Conservation (phyloP, 495 filamentous ascomycete species). For the Clavariopsis aquatica region DNA sequence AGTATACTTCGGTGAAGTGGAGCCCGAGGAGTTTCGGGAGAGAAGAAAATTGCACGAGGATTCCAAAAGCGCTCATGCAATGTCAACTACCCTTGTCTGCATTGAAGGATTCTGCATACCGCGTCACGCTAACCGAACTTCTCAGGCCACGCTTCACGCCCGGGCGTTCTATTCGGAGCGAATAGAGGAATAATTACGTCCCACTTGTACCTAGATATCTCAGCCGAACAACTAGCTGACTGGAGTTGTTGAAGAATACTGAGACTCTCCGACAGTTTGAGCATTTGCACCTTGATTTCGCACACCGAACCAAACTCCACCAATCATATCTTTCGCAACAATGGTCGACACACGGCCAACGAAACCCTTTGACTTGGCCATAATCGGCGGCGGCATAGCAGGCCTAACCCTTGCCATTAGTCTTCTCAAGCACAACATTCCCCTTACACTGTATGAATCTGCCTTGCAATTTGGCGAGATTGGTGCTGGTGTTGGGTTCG, state of each 20-base stretch:
- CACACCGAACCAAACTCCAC: neutral
- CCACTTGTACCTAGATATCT: too few relatives aligned
- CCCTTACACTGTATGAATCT: slow-evolving; percentile 31
- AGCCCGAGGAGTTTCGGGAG: too few relatives aligned
- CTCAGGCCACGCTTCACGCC: neutral
- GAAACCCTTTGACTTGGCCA: slow-evolving; percentile 24
- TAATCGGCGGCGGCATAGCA: slow-evolving; percentile 32
- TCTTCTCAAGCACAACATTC: slow-evolving; percentile 24
- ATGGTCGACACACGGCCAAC: neutral
- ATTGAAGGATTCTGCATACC: neutral
- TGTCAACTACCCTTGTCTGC: neutral
- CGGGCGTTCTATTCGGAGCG: neutral
- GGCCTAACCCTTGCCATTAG: slow-evolving; percentile 24
- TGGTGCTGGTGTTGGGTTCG: slow-evolving; percentile 64
- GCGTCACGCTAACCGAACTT: neutral
- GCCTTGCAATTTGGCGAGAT: slow-evolving; percentile 49
- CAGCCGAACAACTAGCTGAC: too few relatives aligned
- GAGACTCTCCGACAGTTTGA: too few relatives aligned
- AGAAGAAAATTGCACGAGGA: too few relatives aligned
- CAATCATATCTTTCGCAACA: neutral
- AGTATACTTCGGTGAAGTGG: too few relatives aligned
- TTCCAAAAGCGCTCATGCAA: too few relatives aligned
- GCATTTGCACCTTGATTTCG: neutral
- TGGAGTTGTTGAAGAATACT: too few relatives aligned
- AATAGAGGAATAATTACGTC: neutral